Evolutionary conservation across 1,139 yeast genomes (phyloP).

Genomic region (Kodamaea suecica): DNA sequence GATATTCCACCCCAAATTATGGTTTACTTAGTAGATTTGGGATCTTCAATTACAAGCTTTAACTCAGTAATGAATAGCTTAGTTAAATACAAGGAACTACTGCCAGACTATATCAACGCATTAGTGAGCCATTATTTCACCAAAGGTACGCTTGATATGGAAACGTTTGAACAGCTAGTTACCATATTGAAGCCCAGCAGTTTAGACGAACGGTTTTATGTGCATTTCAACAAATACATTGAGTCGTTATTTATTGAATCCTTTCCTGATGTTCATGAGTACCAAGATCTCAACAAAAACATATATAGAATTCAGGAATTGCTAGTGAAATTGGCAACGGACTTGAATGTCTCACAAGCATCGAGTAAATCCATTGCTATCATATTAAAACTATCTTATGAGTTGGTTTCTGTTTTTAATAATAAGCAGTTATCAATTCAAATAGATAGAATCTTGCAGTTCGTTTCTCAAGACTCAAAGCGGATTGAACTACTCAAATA

Average conservation of each 20-base stretch:
- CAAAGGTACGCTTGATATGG: constrained; percentile 18
- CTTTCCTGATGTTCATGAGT: constrained; percentile 38
- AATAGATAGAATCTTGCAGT: constrained; percentile 3
- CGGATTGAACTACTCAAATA: constrained; percentile 15
- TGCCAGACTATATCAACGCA: constrained; percentile 20
- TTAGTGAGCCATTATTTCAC: constrained; percentile 21
- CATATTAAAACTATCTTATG: constrained; percentile 24
- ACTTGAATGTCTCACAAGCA: constrained; percentile 9
- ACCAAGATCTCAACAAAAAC: constrained; percentile 28
- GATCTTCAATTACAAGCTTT: constrained; percentile 16
- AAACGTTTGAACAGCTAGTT: constrained; percentile 22
- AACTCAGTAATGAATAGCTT: constrained; percentile 13
- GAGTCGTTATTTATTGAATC: constrained; percentile 28
- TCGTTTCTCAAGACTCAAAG: constrained; percentile 5
- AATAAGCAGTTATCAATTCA: constrained; percentile 10
- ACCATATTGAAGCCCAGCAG: constrained; percentile 1
- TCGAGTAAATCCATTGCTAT: constrained; percentile 14
- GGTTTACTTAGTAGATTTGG: constrained; percentile 27
- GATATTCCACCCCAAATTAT: constrained; percentile 20
- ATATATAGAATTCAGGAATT: constrained; percentile 30
- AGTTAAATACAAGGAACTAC: constrained; percentile 13
- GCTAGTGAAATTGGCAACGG: constrained; percentile 12
- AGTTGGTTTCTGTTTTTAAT: constrained; percentile 21
- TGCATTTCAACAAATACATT: constrained; percentile 23
- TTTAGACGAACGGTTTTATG: constrained; percentile 22